Evolutionary conservation across 2,329 filamentous ascomycete genomes (phyloP).

Genomic region (Hymenoscyphus occultus): DNA sequence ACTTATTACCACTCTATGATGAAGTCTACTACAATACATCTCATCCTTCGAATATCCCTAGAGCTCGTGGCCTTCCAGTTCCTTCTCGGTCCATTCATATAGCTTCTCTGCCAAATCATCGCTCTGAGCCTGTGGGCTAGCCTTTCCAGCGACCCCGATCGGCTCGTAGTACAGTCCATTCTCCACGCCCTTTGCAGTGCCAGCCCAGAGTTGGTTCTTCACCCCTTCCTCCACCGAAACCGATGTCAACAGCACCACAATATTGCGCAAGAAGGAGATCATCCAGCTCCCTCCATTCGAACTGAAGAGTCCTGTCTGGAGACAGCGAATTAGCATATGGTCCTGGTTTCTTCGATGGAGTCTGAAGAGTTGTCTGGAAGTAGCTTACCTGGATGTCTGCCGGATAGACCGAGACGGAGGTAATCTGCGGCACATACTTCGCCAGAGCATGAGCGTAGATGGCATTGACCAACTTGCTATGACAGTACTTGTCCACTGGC

Average conservation of each 20-base stretch:
- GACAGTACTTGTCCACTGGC: slow-evolving; percentile 40
- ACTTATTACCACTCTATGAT: too few species aligned
- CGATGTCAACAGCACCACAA: slow-evolving; percentile 6
- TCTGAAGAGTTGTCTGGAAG: too few species aligned
- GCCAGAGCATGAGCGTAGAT: slow-evolving; percentile 36
- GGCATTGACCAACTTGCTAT: slow-evolving; percentile 45
- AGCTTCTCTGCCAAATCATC: slow-evolving; percentile 34
- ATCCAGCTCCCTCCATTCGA: slow-evolving; percentile 35
- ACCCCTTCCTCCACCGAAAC: slow-evolving; percentile 37
- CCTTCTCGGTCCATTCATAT: slow-evolving; percentile 38
- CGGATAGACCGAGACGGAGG: slow-evolving; percentile 42
- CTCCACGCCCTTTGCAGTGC: slow-evolving; percentile 27
- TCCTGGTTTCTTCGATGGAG: too few species aligned
- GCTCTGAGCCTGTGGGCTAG: slow-evolving; percentile 23
- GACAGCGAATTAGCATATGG: too few species aligned
- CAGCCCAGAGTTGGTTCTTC: slow-evolving; percentile 43
- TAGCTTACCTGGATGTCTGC: slow-evolving; percentile 35
- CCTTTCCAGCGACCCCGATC: slow-evolving; percentile 33
- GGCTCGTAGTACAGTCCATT: slow-evolving; percentile 39
- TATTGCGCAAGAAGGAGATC: neutral
- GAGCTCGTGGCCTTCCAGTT: slow-evolving; percentile 18
- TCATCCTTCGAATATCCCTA: too few species aligned
- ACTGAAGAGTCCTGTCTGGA: too few species aligned
- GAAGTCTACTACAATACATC: too few species aligned
- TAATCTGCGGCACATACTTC: slow-evolving; percentile 39